Conservation (phyloP, 2,329 filamentous ascomycete species). For the Verticillium tricorpus region DNA sequence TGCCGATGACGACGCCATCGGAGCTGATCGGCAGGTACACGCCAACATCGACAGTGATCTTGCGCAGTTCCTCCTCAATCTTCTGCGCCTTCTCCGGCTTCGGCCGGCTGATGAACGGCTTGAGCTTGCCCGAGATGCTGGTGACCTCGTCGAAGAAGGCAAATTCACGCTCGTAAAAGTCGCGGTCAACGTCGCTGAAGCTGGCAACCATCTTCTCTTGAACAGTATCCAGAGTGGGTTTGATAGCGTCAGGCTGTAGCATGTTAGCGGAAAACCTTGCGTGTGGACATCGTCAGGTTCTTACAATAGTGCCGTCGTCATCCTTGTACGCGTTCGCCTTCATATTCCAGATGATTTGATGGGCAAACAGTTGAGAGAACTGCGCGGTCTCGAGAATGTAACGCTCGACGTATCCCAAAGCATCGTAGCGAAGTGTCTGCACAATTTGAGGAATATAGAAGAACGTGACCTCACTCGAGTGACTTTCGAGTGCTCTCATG, state of each 20-base stretch:
- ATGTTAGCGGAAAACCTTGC: neutral
- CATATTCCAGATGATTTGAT: conserved; percentile 99
- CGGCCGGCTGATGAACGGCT: conserved; percentile 83
- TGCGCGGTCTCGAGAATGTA: conserved; percentile 97
- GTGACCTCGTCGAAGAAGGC: conserved; percentile 98
- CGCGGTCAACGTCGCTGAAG: conserved; percentile 73
- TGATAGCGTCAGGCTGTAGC: conserved; percentile 77
- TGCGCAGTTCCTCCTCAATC: conserved; percentile 96
- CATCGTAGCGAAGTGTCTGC: conserved; percentile 89
- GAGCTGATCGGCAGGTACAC: conserved; percentile 97
- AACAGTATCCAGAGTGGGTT: conserved; percentile 88
- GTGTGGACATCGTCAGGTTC: conserved; percentile 19
- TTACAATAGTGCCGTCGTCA: conserved; percentile 79
- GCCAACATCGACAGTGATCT: conserved; percentile 94
- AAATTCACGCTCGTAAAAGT: conserved; percentile 93
- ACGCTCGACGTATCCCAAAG: conserved; percentile 87
- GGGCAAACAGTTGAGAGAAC: conserved; percentile 96
- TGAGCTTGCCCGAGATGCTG: conserved; percentile 88
- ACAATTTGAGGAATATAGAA: conserved; percentile 99
- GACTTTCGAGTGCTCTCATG: conserved; percentile 89
- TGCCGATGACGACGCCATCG: conserved; percentile 94
- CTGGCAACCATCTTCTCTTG: conserved; percentile 77
- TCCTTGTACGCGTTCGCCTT: conserved; percentile 99
- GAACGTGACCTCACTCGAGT: conserved; percentile 95
- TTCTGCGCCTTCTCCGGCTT: conserved; percentile 99